These are phyloP conservation scores for Tetrapisispora arboricola DNA, from an alignment of 805 yeast genomes.

Conservation along the genomic window DNA sequence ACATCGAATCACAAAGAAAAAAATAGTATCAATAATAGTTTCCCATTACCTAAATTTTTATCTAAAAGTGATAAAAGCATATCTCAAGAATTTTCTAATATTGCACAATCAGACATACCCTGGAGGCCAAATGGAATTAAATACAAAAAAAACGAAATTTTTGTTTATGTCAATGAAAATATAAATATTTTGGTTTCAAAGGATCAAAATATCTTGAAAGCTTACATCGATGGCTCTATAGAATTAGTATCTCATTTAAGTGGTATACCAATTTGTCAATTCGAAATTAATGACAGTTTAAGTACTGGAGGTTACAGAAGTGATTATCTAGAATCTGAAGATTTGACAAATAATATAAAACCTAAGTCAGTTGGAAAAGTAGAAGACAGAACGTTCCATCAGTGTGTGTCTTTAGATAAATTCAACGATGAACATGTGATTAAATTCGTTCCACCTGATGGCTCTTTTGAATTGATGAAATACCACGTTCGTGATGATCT, in stretches of 20 bases:
- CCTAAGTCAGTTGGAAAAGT: slow-evolving; percentile 44
- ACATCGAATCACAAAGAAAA: neutral
- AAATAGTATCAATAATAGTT: neutral
- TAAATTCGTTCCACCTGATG: slow-evolving; percentile 79
- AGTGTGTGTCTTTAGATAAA: slow-evolving; percentile 65
- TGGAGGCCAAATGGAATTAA: slow-evolving; percentile 68
- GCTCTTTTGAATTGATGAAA: slow-evolving; percentile 72
- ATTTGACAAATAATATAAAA: slow-evolving; percentile 26
- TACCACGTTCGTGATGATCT: slow-evolving; percentile 53
- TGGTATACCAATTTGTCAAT: slow-evolving; percentile 76
- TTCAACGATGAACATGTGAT: slow-evolving; percentile 58
- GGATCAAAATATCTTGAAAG: slow-evolving; percentile 51
- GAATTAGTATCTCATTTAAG: slow-evolving; percentile 59
- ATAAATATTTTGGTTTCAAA: slow-evolving; percentile 60
- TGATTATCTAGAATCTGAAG: slow-evolving; percentile 18
- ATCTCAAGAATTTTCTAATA: slow-evolving; percentile 13
- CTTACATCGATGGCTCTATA: slow-evolving; percentile 70
- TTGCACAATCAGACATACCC: slow-evolving; percentile 34
- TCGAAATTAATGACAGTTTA: slow-evolving; percentile 58
- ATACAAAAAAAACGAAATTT: slow-evolving; percentile 74
- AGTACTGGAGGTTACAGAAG: slow-evolving; percentile 9
- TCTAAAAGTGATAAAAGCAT: slow-evolving; percentile 9
- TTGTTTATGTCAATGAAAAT: slow-evolving; percentile 64
- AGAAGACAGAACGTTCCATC: slow-evolving; percentile 78
- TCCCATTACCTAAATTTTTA: slow-evolving; percentile 14